Evolutionary conservation across 306 rosid genomes (phyloP).

Genomic region (Dryas drummondii): DNA sequence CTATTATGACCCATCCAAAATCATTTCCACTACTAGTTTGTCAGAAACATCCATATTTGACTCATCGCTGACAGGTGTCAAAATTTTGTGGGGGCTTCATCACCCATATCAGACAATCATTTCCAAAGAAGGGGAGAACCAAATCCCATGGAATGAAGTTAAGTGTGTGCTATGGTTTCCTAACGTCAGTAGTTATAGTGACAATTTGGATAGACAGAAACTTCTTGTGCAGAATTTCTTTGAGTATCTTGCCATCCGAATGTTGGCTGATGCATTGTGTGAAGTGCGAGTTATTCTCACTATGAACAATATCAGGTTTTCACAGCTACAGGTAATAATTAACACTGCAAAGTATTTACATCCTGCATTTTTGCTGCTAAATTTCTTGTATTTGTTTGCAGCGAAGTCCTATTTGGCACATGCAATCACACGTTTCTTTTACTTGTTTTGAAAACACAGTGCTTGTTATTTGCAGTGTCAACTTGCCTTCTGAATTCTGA

Average conservation of each 20-base stretch:
- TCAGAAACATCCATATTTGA: constrained; percentile 44
- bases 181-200: constrained; percentile 42
- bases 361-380: not conserved
- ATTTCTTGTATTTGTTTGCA: not conserved
- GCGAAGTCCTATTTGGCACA: not conserved
- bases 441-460: not conserved
- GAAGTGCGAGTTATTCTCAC: constrained; percentile 62
- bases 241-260: constrained; percentile 59
- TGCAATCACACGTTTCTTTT: not conserved
- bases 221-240: constrained; percentile 55
- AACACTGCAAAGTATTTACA: not conserved
- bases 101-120: constrained; percentile 69
- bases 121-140: constrained; percentile 47
- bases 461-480: not conserved
- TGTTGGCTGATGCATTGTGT: constrained; percentile 53
- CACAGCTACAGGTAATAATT: constrained; percentile 69
- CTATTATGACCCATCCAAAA: constrained; percentile 52
- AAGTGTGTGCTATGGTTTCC: constrained; percentile 78
- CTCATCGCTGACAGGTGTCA: constrained; percentile 45
- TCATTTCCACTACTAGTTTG: constrained; percentile 60
- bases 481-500: not conserved
- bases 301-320: constrained; percentile 75
- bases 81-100: constrained; percentile 63
- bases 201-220: constrained; percentile 46
- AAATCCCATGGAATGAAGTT: constrained; percentile 66